A percentile compares a stretch with the other conserved stretches of the same genome.
Evolutionary conservation across 2,329 filamentous ascomycete species (phyloP).

Genomic region (Arthrinium phaeospermum): DNA sequence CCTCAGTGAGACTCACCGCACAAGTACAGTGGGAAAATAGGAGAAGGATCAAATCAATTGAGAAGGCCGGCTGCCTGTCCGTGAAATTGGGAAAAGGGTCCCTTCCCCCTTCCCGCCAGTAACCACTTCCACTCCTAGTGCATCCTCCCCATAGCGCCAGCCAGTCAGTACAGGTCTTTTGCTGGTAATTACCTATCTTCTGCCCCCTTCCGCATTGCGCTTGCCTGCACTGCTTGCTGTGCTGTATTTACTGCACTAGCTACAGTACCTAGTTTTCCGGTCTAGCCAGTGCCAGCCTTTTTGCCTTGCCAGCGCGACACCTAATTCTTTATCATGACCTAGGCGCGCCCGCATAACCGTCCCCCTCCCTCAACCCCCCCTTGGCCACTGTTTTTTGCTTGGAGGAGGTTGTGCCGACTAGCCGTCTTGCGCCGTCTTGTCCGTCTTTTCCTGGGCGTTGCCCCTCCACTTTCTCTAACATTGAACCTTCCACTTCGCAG

Average conservation of each 20-base stretch:
- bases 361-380: not conserved
- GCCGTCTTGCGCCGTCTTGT: conserved; percentile 13
- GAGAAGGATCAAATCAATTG: not conserved
- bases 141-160: not conserved
- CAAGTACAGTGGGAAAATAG: conserved; percentile 9
- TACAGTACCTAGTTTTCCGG: not conserved
- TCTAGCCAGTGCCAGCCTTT: not conserved
- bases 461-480: conserved; percentile 17
- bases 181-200: not conserved
- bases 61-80: not conserved
- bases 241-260: not conserved
- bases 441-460: conserved; percentile 11
- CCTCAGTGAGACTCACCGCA: not conserved
- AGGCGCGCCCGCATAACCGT: not conserved
- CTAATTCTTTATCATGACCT: not conserved
- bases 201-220: not conserved
- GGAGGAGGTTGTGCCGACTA: conserved; percentile 14
- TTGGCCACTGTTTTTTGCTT: conserved; percentile 11
- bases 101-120: not conserved
- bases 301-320: conserved; percentile 10
- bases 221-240: not conserved
- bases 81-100: conserved; percentile 2
- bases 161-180: not conserved
- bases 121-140: not conserved
- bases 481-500: conserved; percentile 16